These are phyloP conservation scores for Debaryomyces sp. DNA, from an alignment of 1,139 yeast genomes.

Conservation along the genomic window DNA sequence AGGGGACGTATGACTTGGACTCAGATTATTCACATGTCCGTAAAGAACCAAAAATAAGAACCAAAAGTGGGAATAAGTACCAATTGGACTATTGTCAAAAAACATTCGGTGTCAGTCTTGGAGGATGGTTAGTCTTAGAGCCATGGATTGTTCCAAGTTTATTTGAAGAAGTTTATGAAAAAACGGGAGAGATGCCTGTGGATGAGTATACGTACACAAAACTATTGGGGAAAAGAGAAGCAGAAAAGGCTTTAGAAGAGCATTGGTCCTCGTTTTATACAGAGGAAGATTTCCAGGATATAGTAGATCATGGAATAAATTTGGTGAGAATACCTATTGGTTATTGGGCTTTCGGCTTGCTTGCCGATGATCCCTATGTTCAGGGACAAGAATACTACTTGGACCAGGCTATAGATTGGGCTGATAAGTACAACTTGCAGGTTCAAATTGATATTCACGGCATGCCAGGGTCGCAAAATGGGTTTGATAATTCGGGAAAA, in stretches of 20 bases:
- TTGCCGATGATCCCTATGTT: conserved; percentile 24
- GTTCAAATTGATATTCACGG: conserved; percentile 30
- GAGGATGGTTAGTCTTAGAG: conserved; percentile 33
- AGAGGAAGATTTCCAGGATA: conserved; percentile 22
- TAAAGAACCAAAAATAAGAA: neutral
- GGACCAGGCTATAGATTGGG: conserved; percentile 27
- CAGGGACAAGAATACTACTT: conserved; percentile 27
- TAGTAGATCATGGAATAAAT: conserved; percentile 22
- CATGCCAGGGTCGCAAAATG: conserved; percentile 33
- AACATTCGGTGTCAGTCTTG: conserved; percentile 25
- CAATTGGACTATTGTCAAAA: conserved; percentile 8
- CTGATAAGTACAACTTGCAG: conserved; percentile 18
- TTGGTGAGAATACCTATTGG: conserved; percentile 29
- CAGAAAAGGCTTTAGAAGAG: conserved; percentile 14
- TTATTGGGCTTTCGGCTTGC: conserved; percentile 28
- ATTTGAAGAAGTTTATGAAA: conserved; percentile 18
- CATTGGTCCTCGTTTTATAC: conserved; percentile 26
- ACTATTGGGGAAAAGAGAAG: conserved; percentile 16
- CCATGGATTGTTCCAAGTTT: conserved; percentile 31
- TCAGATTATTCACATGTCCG: conserved; percentile 1
- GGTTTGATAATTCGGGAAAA: conserved; percentile 30
- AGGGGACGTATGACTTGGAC: neutral
- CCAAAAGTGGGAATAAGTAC: neutral
- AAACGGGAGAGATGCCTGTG: conserved; percentile 18
- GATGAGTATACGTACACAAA: conserved; percentile 24